Percentiles rank a stretch among this genome's conserved stretches.
phyloP scores from a whole-genome alignment of 805 yeast species.

The Yarrowia sp. region DNA sequence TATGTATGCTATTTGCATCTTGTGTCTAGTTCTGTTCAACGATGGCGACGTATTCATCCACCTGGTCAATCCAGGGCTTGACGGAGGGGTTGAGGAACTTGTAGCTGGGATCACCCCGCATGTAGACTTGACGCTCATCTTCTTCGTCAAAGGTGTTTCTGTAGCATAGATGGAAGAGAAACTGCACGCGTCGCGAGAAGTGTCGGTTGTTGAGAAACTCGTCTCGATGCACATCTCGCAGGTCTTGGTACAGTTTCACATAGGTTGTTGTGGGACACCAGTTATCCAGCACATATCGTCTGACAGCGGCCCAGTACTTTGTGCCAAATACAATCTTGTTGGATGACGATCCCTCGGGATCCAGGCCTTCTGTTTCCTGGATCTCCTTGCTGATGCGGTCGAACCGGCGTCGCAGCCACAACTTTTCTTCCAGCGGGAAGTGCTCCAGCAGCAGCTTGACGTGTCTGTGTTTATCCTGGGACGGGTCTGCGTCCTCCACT shows the following conservation, averaged over 20 bases:
- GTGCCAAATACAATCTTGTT: conserved; percentile 28
- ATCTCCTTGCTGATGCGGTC: conserved; percentile 3
- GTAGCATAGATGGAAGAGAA: conserved; percentile 10
- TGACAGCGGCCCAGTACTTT: conserved; percentile 13
- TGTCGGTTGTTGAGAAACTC: conserved; percentile 21
- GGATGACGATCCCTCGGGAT: conserved; percentile 11
- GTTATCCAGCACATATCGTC: conserved; percentile 30
- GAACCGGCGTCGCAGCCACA: conserved; percentile 14
- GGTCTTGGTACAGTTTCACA: conserved; percentile 13
- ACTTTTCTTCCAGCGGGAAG: conserved; percentile 29
- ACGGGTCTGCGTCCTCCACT: conserved; percentile 4
- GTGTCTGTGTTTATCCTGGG: conserved; percentile 16
- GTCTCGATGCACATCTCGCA: conserved; percentile 18
- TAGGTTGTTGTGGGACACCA: conserved; percentile 28
- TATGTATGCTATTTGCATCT: no score
- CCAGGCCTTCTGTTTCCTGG: conserved; percentile 3
- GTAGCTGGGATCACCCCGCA: conserved; percentile 20
- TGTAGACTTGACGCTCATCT: conserved; percentile 21
- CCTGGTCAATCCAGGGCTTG: conserved; percentile 28
- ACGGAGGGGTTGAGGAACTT: conserved; percentile 18
- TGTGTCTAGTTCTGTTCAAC: neutral
- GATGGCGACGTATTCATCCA: conserved; percentile 23
- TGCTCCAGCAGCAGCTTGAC: conserved; percentile 7
- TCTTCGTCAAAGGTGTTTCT: conserved; percentile 33
- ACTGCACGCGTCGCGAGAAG: conserved; percentile 14